Base-by-base conservation (phyloP, 83 land plant genomes). In the Picea mariana region DNA sequence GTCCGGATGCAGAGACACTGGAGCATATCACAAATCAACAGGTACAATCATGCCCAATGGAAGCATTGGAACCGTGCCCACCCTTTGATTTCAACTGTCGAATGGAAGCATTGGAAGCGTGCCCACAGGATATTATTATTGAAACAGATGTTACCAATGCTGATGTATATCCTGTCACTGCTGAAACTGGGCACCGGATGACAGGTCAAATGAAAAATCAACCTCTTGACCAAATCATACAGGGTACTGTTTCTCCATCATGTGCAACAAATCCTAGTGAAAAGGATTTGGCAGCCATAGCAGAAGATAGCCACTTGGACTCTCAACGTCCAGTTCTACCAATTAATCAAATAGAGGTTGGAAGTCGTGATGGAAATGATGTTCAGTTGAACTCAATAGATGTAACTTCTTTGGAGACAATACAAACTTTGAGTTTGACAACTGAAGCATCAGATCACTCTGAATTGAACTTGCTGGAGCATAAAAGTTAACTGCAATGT, bases 381-480 rank as follows among this genome's bases (percentile, higher is more conserved):
- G 21, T 26, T 75, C 78, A 75, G 78, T 52, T 75, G 61, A 75
- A 26, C 78, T 75, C 78, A 52, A 13, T 60, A 52, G 78, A 75
- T 24, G 61, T 49, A 75, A 52, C 61, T 75, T 52, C 20, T 13
- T 21, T 27, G 55, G 78, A 75, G 17, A 52, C 21, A 60, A 75
- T 75, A 31, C 78, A 75, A 52, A 52, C 52, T 75, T 49, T 75
- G 61, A 75, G 44, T 75, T 75, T 26, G 5, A 75, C 31, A 23
- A 52, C 9, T 75, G 61, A 17, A 75, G 47, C 31, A 52, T 52
- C 78, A 52, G 78, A 75, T 23, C 31, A 52, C 31, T 24, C 31
- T 15, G 52, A 60, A 75, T 75, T 52, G 55, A 52, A 75, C 6
- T 21, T 34, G 6, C 27, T 26, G 61, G 23, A 52, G 24, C 47